Evolutionary conservation across 371 early-diverging fungal genomes (phyloP), one percentile per base, ranked within the genome.

Genomic region (Sporodiniella umbellata): DNA sequence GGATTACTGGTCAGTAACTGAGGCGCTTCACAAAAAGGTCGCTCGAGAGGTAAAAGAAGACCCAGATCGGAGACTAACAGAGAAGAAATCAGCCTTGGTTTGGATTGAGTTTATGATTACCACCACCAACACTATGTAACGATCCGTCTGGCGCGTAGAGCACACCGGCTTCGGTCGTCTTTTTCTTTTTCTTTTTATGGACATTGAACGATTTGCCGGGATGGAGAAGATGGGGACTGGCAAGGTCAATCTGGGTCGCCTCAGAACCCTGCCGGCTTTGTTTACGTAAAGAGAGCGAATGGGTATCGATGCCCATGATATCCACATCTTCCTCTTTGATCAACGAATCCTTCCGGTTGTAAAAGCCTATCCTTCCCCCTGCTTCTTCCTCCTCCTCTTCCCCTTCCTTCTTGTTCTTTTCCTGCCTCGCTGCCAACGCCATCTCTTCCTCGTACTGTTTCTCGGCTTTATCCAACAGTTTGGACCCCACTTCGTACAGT

Each of bases 391-490:
- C 19, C 17, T 19, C 15, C 33, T 49, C 51, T 11, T 45, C 24
- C 37, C 48, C 50, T 5, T n/a, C 4, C 12, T 42, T 33, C 6
- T 31, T 43, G 14, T 28, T n/a, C 17, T 19, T 25, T 31, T 49
- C 51, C 8, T 45, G 22, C 37, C 48, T 48, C 4, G 54, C 33
- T 11, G 61, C 42, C 1, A 44, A 22, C 0, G 65, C 37, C 46
- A 58, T 45, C 33, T 68, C 74, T 43, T 80, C 75, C 15, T 66
- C 68, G 25, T 77, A 59, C 0, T 71, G 62, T 28, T 75, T 74
- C 23, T 68, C 68, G 25, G 84, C 84, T 11, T 83, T 64, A 42
- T 84, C 85, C 56, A 88, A 79, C 5, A 81, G 61, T 35, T 73
- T 74, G 2, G 60, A 44, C 3, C 87, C 86, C 52, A 72, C 78